Evolutionary conservation across 192 early-diverging fungal genomes (phyloP), one percentile per base, ranked within the genome.

Genomic region (Glomus cerebriforme): DNA sequence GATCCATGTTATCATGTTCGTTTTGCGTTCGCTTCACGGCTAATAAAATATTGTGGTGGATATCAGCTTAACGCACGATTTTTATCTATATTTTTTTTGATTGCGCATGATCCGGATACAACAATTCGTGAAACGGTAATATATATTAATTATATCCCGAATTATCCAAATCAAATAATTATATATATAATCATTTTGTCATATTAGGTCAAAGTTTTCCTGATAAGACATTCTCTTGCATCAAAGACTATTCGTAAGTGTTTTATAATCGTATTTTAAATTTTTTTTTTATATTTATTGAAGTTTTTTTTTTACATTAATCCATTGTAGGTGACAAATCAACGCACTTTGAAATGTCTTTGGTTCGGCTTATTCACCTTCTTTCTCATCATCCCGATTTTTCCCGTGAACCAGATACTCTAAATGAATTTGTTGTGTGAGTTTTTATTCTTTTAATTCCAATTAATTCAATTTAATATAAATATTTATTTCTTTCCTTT

Each of bases 371-470:
- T 32, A 79, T 97, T 24, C 90, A 95, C 70, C 79, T 96, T 37
- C 84, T 99, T 12, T 92, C 95, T 3, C 90, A 94, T 79, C 95
- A 97, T 77, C 94, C 95, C 1, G 96, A 97, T 82, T 96, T 94
- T 89, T 77, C 77, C 0, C 71, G 62, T 10, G 75, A 86, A 7
- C 58, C 78, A 1, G 76, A 85, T 1, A 88, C 89, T 79, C 81
- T 93, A 1, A 29, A 47, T 17, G 45, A 90, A 47, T 91, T 93
- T 78, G 79, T 88, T 34, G 85, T 85, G 72, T 73, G 49, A 54
- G 72, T 19, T 43, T 0, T 43, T 19, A 73, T 8, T 19, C 1
- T 4, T 58, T 7, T 26, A 47, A 13, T 7, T 45, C 10, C 8
- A 80, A 76, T 75, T 17, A 34, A 22, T 39, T 34, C 4, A 35